These are phyloP conservation scores for Ballota nigra DNA, from an alignment of 257 asterid genomes.

Conservation along the genomic window DNA sequence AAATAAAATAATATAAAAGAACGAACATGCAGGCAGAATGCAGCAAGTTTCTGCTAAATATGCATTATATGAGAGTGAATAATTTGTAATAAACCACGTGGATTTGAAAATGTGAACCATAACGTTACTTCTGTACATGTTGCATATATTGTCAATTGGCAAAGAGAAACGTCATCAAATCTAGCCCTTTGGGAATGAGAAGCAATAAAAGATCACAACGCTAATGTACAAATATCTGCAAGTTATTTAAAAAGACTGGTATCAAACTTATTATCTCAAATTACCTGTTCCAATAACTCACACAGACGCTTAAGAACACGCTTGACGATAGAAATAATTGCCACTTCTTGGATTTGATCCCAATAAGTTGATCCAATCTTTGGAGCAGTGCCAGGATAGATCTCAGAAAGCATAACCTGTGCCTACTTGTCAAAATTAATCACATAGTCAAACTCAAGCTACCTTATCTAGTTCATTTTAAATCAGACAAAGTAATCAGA, in stretches of 20 bases:
- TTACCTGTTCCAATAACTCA: conserved; percentile 87
- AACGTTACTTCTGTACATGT: background rate
- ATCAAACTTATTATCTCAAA: background rate
- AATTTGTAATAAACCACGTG: background rate
- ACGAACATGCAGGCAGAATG: background rate
- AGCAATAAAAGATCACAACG: conserved; percentile 7
- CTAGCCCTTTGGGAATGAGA: conserved; percentile 16
- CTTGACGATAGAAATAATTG: conserved; percentile 70
- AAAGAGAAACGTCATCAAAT: background rate
- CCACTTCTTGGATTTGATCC: conserved; percentile 93
- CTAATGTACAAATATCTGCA: background rate
- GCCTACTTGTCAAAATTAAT: conserved; percentile 58
- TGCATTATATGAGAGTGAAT: background rate
- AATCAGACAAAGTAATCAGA: conserved; percentile 11
- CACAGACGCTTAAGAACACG: conserved; percentile 74
- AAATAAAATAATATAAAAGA: no score
- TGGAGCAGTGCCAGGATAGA: conserved; percentile 88
- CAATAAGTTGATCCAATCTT: conserved; percentile 84
- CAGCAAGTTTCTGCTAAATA: conserved; percentile 1
- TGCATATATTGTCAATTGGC: background rate
- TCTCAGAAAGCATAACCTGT: conserved; percentile 88
- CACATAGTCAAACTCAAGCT: conserved; percentile 20
- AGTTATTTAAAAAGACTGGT: background rate
- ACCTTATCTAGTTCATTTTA: conserved; percentile 6
- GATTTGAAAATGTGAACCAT: background rate